These are phyloP conservation scores for Cladosporium halotolerans DNA, from an alignment of 2,329 filamentous ascomycete species.

Conservation along the genomic window DNA sequence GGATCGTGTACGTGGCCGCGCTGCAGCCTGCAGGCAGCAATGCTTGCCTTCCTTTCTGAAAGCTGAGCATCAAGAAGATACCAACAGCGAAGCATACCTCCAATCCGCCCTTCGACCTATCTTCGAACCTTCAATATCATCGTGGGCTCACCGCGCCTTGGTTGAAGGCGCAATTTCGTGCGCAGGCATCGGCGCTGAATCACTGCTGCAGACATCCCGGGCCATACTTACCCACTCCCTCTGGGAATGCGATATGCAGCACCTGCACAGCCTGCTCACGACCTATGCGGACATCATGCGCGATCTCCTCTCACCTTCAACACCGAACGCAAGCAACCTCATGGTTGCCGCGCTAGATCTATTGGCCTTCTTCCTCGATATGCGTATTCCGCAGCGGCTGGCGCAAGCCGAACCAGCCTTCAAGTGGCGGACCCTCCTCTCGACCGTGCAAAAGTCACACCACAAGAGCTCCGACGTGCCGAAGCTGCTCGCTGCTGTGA, in stretches of 20 bases:
- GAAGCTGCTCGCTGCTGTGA: constrained; percentile 73
- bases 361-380: constrained; percentile 60
- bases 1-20: constrained; percentile 71
- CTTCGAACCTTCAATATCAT: background rate
- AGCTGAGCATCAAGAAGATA: background rate
- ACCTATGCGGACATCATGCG: constrained; percentile 20
- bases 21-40: constrained; percentile 41
- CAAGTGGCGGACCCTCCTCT: constrained; percentile 62
- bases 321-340: constrained; percentile 10
- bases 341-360: constrained; percentile 64
- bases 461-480: constrained; percentile 77
- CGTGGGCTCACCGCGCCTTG: constrained; percentile 40
- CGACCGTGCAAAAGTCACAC: constrained; percentile 68
- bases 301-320: constrained; percentile 8
- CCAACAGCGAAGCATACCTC: constrained; percentile 22
- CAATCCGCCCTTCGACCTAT: constrained; percentile 16
- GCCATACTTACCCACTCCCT: constrained; percentile 52
- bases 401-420: constrained; percentile 36
- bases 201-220: constrained; percentile 63
- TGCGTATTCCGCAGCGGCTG: constrained; percentile 37
- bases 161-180: constrained; percentile 65
- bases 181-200: constrained; percentile 71
- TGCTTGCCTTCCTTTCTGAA: constrained; percentile 11
- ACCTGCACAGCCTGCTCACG: constrained; percentile 17
- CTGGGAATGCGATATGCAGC: constrained; percentile 9